These are phyloP conservation scores for Alternaria sp. DNA, from an alignment of 2,329 filamentous ascomycete species.

Conservation along the genomic window DNA sequence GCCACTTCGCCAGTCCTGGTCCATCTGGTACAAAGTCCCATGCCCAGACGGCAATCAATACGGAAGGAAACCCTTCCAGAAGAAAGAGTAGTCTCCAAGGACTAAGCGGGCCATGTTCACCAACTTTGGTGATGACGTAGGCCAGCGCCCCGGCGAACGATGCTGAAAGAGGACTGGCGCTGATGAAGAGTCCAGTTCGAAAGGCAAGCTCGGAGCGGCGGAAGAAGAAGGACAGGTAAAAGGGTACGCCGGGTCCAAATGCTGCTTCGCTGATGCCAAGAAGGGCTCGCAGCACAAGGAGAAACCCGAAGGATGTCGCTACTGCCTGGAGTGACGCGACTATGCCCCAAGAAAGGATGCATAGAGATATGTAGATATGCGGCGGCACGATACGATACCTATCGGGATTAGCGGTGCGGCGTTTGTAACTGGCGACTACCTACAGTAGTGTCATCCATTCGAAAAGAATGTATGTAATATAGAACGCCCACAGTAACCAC, in stretches of 20 bases:
- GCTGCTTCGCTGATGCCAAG: conserved; percentile 67
- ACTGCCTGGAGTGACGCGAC: conserved; percentile 73
- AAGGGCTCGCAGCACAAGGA: conserved; percentile 66
- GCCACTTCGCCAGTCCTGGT: conserved; percentile 58
- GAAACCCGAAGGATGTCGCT: conserved; percentile 55
- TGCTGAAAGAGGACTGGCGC: conserved; percentile 68
- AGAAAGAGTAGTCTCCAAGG: conserved; percentile 88
- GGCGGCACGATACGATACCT: conserved; percentile 64
- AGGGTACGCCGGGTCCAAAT: conserved; percentile 68
- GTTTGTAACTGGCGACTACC: neutral
- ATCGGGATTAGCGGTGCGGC: neutral
- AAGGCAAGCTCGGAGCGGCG: conserved; percentile 77
- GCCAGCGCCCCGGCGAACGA: conserved; percentile 79
- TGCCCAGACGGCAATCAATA: conserved; percentile 74
- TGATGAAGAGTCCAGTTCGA: conserved; percentile 84
- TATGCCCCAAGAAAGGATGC: conserved; percentile 81
- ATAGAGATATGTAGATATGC: conserved; percentile 65
- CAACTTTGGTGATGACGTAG: conserved; percentile 76
- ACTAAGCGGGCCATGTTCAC: conserved; percentile 69
- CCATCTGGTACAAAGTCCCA: conserved; percentile 80
- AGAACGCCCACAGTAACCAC: conserved; percentile 68
- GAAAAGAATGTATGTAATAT: conserved; percentile 68
- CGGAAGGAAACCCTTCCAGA: conserved; percentile 82
- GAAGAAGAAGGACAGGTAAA: conserved; percentile 70
- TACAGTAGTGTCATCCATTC: conserved; percentile 71